Conservation (phyloP, 2,329 filamentous ascomycete species). For the Botrytis byssoidea region DNA sequence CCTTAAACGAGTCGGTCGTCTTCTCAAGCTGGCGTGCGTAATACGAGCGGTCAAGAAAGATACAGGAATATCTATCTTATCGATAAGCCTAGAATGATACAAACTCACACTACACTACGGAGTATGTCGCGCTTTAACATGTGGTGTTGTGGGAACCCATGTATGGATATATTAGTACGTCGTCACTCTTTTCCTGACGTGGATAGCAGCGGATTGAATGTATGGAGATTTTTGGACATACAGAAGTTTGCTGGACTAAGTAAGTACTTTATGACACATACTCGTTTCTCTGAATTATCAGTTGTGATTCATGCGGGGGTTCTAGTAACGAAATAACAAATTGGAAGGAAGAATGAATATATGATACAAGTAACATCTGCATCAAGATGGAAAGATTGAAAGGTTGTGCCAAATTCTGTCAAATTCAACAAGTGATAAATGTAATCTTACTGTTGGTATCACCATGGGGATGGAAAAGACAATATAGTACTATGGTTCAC, state of each 20-base stretch:
- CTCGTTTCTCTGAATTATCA: not conserved
- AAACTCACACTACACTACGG: not conserved
- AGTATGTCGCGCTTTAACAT: not conserved
- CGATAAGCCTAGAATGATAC: constrained; percentile 13
- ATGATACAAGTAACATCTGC: not conserved
- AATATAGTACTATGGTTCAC: too few relatives aligned
- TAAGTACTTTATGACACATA: not conserved
- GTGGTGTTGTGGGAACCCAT: constrained; percentile 13
- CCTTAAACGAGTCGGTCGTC: not conserved
- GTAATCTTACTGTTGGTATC: too few relatives aligned
- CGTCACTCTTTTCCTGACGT: constrained; percentile 1
- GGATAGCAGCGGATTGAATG: constrained; percentile 1
- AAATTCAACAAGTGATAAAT: too few relatives aligned
- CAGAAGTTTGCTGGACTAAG: not conserved
- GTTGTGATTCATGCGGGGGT: not conserved
- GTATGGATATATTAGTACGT: not conserved
- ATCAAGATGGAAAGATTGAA: not conserved
- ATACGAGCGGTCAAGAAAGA: constrained; percentile 18
- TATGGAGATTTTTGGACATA: not conserved
- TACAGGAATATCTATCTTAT: constrained; percentile 13
- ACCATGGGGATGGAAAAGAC: too few relatives aligned
- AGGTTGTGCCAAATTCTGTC: not conserved
- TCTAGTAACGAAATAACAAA: not conserved
- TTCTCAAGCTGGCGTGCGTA: not conserved
- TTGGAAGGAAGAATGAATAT: not conserved